phyloP scores from a whole-genome alignment of 768 basidiomycete species.

The Pleurotus citrinopileatus region DNA sequence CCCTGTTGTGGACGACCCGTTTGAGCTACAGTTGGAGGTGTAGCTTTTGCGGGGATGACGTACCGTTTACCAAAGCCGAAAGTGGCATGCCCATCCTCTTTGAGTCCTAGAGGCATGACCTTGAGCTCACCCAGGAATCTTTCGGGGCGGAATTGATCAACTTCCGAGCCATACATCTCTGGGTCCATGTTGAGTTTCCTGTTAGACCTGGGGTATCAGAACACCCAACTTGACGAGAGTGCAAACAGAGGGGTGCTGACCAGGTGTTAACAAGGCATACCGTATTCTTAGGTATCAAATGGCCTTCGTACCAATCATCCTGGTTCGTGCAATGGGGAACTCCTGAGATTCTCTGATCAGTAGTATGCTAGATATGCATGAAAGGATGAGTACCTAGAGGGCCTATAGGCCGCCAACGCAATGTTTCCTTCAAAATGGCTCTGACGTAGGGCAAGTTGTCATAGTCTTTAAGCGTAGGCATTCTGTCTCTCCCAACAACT shows the following conservation, averaged over 20 bases:
- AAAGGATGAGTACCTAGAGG: neutral
- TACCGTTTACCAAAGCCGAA: conserved; percentile 38
- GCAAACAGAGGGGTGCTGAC: no score
- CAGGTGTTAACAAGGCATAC: conserved; percentile 6
- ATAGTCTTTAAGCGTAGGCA: conserved; percentile 2
- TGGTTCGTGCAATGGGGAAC: conserved; percentile 8
- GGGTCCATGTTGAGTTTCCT: conserved; percentile 3
- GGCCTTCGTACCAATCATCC: conserved; percentile 10
- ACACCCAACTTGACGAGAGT: neutral
- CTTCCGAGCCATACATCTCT: neutral
- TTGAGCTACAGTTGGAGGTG: neutral
- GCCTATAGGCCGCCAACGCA: conserved; percentile 6
- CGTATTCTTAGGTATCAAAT: conserved; percentile 5
- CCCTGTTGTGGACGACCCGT: neutral
- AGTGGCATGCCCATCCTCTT: conserved; percentile 27
- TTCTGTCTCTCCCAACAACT: conserved; percentile 7
- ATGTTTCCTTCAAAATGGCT: conserved; percentile 11
- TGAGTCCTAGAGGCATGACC: conserved; percentile 17
- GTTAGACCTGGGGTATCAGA: neutral
- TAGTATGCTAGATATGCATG: no score
- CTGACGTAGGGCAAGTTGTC: conserved; percentile 1
- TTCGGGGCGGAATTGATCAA: neutral
- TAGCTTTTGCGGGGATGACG: neutral
- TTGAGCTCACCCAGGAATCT: conserved; percentile 19
- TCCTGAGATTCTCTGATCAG: neutral